Evolutionary conservation across 352 stramenopile species (phyloP), one percentile per base, ranked within the genome.

Genomic region (Globisporangium mamillatum): DNA sequence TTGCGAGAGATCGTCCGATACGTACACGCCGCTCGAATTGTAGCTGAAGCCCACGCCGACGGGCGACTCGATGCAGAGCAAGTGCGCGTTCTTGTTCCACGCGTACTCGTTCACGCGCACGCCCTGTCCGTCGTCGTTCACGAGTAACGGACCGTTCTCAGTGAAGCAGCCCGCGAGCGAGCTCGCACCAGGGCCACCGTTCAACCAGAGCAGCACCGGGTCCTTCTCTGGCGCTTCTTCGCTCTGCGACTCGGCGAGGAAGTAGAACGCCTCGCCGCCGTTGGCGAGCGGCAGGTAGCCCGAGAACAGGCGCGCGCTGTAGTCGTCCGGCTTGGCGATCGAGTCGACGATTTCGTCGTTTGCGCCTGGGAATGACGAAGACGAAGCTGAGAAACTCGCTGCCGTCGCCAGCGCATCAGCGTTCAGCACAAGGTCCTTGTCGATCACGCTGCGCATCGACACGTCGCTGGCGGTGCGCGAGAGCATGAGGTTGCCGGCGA

Each of bases 181-280:
- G 57, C 86, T 98, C 78, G 96, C 99, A 8, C 97, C 97, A 0
- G 97, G 96, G 1, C 97, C 97, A n/a, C 97, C 97, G 22, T 92
- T 99, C 63, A 99, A 86, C 97, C 97, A 99, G n/a, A 99, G 88
- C 54, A 99, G 82, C 41, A 99, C 73, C 0, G 97, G 97, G 71
- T 97, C 96, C 12, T 67, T 95, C n/a, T 74, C 69, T 0, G 93
- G 91, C 54, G 78, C 68, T 5, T 82, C 79, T 46, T 90, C 86
- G 25, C 88, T 96, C 78, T 98, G 95, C 72, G 98, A 99, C 77
- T 98, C 97, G 92, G 95, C 98, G 79, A 97, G 98, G 69, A 99
- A 99, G 70, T 98, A 96, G 75, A 72, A 72, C 58, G 50, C 61
- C 32, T 74, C 29, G 38, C 69, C 66, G 34, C 69, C 69, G 32